phyloP scores from a whole-genome alignment of 2,329 filamentous ascomycete genomes.

The Colletotrichum sp. region DNA sequence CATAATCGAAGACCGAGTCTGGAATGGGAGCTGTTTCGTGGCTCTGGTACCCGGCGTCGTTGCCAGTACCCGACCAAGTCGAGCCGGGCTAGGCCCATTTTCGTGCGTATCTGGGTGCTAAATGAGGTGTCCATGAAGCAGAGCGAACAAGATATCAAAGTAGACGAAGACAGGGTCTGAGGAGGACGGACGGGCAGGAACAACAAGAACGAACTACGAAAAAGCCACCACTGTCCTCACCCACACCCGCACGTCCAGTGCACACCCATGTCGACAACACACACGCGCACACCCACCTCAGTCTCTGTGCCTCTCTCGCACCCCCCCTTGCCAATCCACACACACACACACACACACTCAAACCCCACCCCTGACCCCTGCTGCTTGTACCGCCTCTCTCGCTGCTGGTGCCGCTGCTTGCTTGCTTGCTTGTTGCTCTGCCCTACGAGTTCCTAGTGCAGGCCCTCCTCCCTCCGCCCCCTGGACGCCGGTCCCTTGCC shows the following conservation, averaged over 20 bases:
- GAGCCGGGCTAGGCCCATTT: slow-evolving; percentile 2
- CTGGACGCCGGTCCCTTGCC: slow-evolving; percentile 8
- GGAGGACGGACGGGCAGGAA: neutral
- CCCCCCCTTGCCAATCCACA: neutral
- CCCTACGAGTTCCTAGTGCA: slow-evolving; percentile 14
- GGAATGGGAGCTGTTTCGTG: slow-evolving; percentile 13
- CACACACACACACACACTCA: neutral
- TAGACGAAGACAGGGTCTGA: neutral
- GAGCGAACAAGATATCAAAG: neutral
- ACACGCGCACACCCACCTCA: neutral
- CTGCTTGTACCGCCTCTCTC: slow-evolving; percentile 12
- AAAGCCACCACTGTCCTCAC: neutral
- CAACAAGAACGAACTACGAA: neutral
- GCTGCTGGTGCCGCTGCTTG: neutral
- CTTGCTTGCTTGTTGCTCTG: slow-evolving; percentile 19
- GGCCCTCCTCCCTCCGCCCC: neutral
- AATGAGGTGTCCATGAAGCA: neutral
- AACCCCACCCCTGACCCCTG: neutral
- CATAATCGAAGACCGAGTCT: neutral
- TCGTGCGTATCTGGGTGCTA: slow-evolving; percentile 6
- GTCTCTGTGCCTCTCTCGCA: neutral
- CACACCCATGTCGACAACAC: neutral
- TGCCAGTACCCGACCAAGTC: neutral
- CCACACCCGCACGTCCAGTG: neutral
- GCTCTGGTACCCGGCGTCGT: slow-evolving; percentile 7